Evolutionary conservation across 129 eudicot genomes (phyloP).

Genomic region (Erigeron canadensis): DNA sequence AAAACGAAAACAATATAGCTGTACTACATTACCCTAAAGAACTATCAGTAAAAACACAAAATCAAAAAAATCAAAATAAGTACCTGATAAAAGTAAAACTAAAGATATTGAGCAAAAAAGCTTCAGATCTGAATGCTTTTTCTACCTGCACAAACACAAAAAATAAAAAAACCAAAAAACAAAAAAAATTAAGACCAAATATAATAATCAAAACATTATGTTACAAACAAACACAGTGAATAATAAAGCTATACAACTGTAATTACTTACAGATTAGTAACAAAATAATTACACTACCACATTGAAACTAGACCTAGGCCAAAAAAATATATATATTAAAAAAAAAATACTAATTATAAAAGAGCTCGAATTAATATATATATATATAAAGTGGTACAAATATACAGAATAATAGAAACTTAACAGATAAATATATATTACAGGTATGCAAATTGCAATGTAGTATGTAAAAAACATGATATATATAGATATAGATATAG

Average conservation of each 20-base stretch:
- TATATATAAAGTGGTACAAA: background rate
- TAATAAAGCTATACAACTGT: background rate
- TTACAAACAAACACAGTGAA: background rate
- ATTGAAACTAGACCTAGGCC: background rate
- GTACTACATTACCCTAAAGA: background rate
- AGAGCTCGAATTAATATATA: too few species aligned
- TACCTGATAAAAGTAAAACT: conserved; percentile 1
- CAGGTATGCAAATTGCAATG: background rate
- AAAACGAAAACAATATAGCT: too few species aligned
- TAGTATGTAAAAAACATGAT: background rate
- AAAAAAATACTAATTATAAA: too few species aligned
- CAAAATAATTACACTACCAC: background rate
- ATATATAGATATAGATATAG: too few species aligned
- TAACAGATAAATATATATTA: background rate
- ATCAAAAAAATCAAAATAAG: background rate
- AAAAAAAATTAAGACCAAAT: too few species aligned
- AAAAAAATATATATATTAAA: too few species aligned
- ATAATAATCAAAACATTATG: background rate
- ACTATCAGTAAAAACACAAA: background rate
- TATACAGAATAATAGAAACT: background rate
- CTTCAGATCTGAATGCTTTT: background rate
- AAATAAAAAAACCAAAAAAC: background rate
- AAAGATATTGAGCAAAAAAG: background rate
- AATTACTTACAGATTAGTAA: too few species aligned
- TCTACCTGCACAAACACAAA: background rate